phyloP scores from a whole-genome alignment of 2,329 filamentous ascomycete genomes.

The Colletotrichum horii region DNA sequence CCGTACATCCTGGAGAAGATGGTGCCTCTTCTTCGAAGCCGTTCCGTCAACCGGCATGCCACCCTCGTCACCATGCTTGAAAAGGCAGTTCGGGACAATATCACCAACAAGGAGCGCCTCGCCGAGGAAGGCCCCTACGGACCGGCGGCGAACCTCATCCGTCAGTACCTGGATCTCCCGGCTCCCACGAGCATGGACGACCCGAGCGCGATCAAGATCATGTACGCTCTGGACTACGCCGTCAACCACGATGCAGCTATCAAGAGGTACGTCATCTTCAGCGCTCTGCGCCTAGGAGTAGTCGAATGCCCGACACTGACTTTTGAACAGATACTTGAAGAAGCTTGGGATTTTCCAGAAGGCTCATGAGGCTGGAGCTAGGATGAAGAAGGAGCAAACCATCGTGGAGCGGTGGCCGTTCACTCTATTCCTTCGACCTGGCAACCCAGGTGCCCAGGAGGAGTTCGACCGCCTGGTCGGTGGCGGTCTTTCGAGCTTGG shows the following conservation, averaged over 20 bases:
- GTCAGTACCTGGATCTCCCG: not conserved
- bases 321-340: not conserved
- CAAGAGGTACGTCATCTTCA: not conserved
- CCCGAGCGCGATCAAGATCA: not conserved
- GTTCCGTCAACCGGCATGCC: too few relatives aligned
- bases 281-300: rapidly evolving
- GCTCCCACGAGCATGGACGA: not conserved
- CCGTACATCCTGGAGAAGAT: too few relatives aligned
- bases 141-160: not conserved
- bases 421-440: not conserved
- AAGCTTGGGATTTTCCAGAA: not conserved
- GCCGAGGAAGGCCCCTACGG: not conserved
- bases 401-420: not conserved
- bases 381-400: not conserved
- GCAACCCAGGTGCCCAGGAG: not conserved
- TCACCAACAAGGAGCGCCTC: not conserved
- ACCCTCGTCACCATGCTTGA: too few relatives aligned
- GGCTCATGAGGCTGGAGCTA: not conserved
- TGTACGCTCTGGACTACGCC: not conserved
- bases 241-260: not conserved
- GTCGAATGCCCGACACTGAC: rapidly evolving
- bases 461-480: not conserved
- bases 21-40: too few relatives aligned
- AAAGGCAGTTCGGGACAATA: not conserved
- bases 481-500: not conserved